A percentile compares a stretch with the other conserved stretches of the same genome.
These are phyloP conservation scores for Sphaerosporella brunnea DNA, from an alignment of 495 filamentous ascomycete genomes.

Conservation along the genomic window DNA sequence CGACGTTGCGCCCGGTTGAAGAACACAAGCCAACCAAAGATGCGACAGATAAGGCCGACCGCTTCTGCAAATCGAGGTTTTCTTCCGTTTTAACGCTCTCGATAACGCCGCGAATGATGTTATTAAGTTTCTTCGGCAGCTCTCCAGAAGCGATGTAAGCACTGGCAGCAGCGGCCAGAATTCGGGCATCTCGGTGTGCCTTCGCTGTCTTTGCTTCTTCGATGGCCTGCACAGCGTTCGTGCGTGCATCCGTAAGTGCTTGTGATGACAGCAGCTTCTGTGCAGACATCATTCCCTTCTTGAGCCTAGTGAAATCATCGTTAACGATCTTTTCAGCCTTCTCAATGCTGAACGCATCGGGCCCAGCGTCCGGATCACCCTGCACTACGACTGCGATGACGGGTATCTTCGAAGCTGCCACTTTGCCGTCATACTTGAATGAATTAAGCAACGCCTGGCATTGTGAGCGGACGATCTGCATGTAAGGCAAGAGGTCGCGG, in stretches of 20 bases:
- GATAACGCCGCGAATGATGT: slow-evolving; percentile 90
- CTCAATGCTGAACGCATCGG: slow-evolving; percentile 70
- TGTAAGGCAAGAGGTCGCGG: slow-evolving; percentile 69
- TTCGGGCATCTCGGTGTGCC: slow-evolving; percentile 66
- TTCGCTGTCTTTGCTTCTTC: slow-evolving; percentile 61
- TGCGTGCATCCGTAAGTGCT: slow-evolving; percentile 53
- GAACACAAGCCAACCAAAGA: slow-evolving; percentile 74
- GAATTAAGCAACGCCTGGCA: slow-evolving; percentile 75
- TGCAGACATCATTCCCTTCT: slow-evolving; percentile 63
- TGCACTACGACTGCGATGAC: slow-evolving; percentile 74
- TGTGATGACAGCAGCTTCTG: slow-evolving; percentile 64
- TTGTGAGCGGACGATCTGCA: slow-evolving; percentile 73
- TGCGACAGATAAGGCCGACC: slow-evolving; percentile 68
- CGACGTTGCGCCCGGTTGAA: slow-evolving; percentile 49
- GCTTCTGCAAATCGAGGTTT: slow-evolving; percentile 71
- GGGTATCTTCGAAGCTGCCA: slow-evolving; percentile 54
- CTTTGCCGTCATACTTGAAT: slow-evolving; percentile 72
- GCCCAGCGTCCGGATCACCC: slow-evolving; percentile 75
- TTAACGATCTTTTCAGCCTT: slow-evolving; percentile 73
- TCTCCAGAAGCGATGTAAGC: slow-evolving; percentile 72
- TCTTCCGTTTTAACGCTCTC: slow-evolving; percentile 94
- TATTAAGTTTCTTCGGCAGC: slow-evolving; percentile 75
- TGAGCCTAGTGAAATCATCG: slow-evolving; percentile 68
- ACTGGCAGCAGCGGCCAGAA: slow-evolving; percentile 68
- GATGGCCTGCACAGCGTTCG: slow-evolving; percentile 49